Conservation (phyloP, 208 protist species). For the Acanthamoeba lenticulata region DNA sequence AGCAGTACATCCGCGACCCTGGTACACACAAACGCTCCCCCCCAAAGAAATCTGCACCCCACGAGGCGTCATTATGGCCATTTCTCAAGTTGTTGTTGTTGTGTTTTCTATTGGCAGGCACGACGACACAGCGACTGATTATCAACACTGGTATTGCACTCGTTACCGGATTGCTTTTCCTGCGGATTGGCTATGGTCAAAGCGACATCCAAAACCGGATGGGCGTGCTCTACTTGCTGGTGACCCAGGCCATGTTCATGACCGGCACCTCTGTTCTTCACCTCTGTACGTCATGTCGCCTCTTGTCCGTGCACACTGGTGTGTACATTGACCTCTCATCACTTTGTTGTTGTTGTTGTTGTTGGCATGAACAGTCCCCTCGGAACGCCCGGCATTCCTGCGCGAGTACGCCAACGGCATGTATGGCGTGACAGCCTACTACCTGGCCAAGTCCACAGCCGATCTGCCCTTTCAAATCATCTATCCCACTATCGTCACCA, state of each 20-base stretch:
- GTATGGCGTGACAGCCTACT: constrained; percentile 72
- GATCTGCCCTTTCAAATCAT: constrained; percentile 73
- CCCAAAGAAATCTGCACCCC: not conserved
- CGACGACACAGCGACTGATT: not conserved
- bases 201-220: not conserved
- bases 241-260: not conserved
- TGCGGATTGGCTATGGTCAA: not conserved
- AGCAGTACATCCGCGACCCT: constrained; percentile 32
- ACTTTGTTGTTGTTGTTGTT: too few species aligned
- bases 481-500: constrained; percentile 71
- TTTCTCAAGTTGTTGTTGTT: too few species aligned
- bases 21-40: not conserved
- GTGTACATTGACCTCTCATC: too few species aligned
- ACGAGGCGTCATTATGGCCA: not conserved
- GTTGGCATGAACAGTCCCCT: constrained; percentile 48
- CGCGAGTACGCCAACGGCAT: constrained; percentile 66
- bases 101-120: not conserved
- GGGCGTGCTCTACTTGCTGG: not conserved
- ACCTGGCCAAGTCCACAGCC: constrained; percentile 72
- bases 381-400: constrained; percentile 57
- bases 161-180: not conserved
- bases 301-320: too few species aligned
- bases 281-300: constrained; percentile 50
- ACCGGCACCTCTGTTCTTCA: constrained; percentile 7
- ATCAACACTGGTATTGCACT: not conserved